Evolutionary conservation across 257 asterid species (phyloP).

Genomic region (Linaria vulgaris): DNA sequence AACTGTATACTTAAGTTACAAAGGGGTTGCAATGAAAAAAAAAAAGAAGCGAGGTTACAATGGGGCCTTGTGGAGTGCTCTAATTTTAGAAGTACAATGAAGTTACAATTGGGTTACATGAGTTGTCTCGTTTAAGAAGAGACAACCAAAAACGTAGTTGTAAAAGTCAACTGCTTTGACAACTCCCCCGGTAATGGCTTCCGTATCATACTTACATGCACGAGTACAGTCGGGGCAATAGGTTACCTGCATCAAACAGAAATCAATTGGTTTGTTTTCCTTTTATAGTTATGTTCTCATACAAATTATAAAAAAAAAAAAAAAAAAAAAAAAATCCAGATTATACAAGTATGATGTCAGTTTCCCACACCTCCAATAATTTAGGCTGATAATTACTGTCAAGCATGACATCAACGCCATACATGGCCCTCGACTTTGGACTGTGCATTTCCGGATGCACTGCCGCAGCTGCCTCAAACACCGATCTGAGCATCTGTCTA

Average conservation of each 20-base stretch:
- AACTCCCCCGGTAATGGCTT: conserved; percentile 49
- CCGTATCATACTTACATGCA: conserved; percentile 81
- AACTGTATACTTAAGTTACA: neutral
- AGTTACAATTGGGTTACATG: conserved; percentile 71
- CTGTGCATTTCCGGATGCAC: conserved; percentile 95
- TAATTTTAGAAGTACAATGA: conserved; percentile 35
- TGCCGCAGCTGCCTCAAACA: conserved; percentile 79
- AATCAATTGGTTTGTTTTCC: neutral
- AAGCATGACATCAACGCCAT: conserved; percentile 96
- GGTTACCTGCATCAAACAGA: conserved; percentile 57
- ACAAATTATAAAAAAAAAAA: neutral
- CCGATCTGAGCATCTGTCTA: conserved; percentile 70
- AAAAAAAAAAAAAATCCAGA: conserved; percentile 3
- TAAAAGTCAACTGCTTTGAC: conserved; percentile 71
- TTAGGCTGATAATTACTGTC: conserved; percentile 72
- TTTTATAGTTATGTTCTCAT: conserved; percentile 2
- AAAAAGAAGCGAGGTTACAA: no score
- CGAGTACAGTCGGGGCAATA: conserved; percentile 94
- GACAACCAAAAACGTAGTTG: conserved; percentile 87
- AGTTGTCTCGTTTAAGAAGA: conserved; percentile 72
- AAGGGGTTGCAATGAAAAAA: no score
- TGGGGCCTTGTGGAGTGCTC: no score
- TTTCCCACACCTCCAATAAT: conserved; percentile 66
- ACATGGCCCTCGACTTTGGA: conserved; percentile 86
- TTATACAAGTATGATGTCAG: conserved; percentile 5